Evolutionary conservation across 1,139 yeast species (phyloP).

Genomic region (Saccharomyces hybrid): DNA sequence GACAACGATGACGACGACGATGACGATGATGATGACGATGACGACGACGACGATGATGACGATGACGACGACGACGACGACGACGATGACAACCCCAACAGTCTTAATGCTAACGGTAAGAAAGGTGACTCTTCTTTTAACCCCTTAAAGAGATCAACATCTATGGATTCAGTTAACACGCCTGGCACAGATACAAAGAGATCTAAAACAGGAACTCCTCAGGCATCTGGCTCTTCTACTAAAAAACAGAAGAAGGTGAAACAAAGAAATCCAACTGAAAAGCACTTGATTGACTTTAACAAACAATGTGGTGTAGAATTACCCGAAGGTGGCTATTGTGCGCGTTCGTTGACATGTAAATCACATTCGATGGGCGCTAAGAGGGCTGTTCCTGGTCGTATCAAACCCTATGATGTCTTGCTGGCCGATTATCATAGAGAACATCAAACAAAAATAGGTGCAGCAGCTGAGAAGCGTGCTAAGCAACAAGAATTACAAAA

Average conservation of each 20-base stretch:
- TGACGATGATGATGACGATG: slow-evolving; percentile 31
- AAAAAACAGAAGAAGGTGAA: slow-evolving; percentile 41
- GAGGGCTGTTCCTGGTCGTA: slow-evolving; percentile 87
- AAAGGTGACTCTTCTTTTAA: slow-evolving; percentile 8
- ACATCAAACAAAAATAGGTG: slow-evolving; percentile 86
- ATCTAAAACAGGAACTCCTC: slow-evolving; percentile 3
- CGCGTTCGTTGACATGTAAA: slow-evolving; percentile 90
- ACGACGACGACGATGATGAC: slow-evolving; percentile 15
- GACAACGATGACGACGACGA: slow-evolving; percentile 33
- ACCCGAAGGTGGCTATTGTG: slow-evolving; percentile 90
- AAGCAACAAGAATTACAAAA: slow-evolving; percentile 27
- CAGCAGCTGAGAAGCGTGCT: slow-evolving; percentile 59
- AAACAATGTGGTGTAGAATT: slow-evolving; percentile 93
- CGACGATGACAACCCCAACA: slow-evolving; percentile 26
- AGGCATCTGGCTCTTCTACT: slow-evolving; percentile 13
- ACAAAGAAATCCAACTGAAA: slow-evolving; percentile 51
- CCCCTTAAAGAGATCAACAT: background rate
- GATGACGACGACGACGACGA: no score
- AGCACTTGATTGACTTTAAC: slow-evolving; percentile 88
- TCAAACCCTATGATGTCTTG: slow-evolving; percentile 84
- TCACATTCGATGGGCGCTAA: slow-evolving; percentile 98
- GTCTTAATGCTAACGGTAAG: slow-evolving; percentile 15
- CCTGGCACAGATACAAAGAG: background rate
- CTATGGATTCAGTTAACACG: background rate
- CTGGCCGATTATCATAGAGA: slow-evolving; percentile 86